Conservation (phyloP, 1,284 basidiomycete genomes). For the Exobasidium cylindrosporum region DNA sequence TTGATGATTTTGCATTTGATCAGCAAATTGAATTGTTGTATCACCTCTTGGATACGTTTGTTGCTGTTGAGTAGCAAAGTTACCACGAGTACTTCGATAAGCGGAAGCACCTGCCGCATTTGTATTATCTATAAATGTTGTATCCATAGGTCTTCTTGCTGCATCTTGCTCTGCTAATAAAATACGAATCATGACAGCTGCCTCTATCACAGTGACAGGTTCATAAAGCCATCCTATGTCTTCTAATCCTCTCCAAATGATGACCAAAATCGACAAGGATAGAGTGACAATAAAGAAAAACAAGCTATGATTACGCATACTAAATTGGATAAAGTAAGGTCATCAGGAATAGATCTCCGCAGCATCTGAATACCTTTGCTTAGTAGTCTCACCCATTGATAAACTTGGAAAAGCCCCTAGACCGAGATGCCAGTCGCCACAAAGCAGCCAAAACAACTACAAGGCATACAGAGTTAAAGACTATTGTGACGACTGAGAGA, state of each 20-base stretch:
- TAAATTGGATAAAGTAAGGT: background rate
- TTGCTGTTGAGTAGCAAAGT: background rate
- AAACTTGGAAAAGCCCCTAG: slow-evolving; percentile 9
- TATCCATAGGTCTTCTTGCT: slow-evolving; percentile 8
- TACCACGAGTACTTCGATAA: background rate
- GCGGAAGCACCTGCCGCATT: background rate
- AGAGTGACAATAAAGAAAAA: slow-evolving; percentile 5
- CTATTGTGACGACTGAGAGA: background rate
- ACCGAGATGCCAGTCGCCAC: background rate
- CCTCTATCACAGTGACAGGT: slow-evolving; percentile 3
- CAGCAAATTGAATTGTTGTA: slow-evolving; percentile 7
- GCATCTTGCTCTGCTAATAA: slow-evolving; percentile 10
- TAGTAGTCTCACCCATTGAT: slow-evolving; percentile 8
- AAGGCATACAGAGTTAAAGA: slow-evolving; percentile 5
- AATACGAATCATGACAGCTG: slow-evolving; percentile 11
- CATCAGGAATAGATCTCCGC: no score
- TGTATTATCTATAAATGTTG: slow-evolving; percentile 3
- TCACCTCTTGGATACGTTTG: background rate
- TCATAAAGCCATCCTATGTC: background rate
- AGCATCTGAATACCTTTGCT: no score
- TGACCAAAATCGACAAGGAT: background rate
- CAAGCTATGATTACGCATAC: slow-evolving; percentile 9
- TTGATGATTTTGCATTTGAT: background rate
- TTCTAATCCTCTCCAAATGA: background rate
- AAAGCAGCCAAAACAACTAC: background rate